Evolutionary conservation across 2,329 filamentous ascomycete genomes (phyloP), one percentile per base, ranked within the genome.

Genomic region (Zasmidium citrigriseum): DNA sequence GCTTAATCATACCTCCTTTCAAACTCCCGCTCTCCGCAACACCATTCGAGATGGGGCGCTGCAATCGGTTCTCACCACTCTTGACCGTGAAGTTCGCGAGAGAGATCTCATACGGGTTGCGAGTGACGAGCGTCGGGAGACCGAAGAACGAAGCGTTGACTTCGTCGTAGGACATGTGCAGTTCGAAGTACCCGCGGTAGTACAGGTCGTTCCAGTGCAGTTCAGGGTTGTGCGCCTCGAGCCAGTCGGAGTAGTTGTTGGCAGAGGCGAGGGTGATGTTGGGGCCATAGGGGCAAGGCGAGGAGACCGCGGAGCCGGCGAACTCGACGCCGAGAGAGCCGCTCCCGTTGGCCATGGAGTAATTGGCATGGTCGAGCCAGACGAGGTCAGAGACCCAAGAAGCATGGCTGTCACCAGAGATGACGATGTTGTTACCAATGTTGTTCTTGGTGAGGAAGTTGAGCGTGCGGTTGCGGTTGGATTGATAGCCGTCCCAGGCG

Each of bases 141-240:
- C 86, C 88, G 64, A 86, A 91, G 74, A 82, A 91, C 12, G 79
- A 78, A 0, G 88, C 88, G n/a, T 82, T 77, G 1, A 89, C 78
- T 46, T 81, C 75, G 11, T 86, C 78, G 21, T 83, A 78, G 20
- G 75, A 78, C 55, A 89, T 76, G 49, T 82, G 80, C 44, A 91
- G 76, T 68, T 88, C 82, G 64, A 86, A 90, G 75, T 91, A 91
- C 1, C 89, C 89, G 18, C 88, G 81, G 72, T 90, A 91, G 71
- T 89, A 91, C 7, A 86, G 72, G 57, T 91, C 88, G 65, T 87
- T 84, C 89, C 88, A 91, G 67, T 89, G 86, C 48, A 91, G 76
- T 71, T 89, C 86, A 0, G 77, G 74, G 71, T 89, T 91, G 46
- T 69, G 69, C 62, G 58, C 59, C n/a, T 79, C 76, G 29, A 82